phyloP scores from a whole-genome alignment of 2,329 filamentous ascomycete species.

The Diplodia sapinea region DNA sequence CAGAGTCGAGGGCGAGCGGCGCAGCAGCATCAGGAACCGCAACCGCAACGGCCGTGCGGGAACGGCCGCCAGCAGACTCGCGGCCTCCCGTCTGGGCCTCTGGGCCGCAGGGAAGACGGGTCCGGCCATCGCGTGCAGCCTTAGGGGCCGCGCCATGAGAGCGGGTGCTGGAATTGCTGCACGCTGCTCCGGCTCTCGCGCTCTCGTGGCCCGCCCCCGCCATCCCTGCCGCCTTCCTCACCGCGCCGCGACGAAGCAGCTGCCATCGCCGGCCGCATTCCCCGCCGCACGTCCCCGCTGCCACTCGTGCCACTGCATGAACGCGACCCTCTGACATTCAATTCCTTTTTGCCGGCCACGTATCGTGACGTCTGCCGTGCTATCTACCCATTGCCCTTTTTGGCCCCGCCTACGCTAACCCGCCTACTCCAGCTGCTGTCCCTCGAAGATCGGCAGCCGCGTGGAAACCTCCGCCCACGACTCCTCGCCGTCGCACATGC shows the following conservation, averaged over 20 bases:
- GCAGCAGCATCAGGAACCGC: conserved; percentile 5
- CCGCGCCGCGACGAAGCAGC: neutral
- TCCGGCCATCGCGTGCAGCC: neutral
- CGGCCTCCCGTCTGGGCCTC: too few species aligned
- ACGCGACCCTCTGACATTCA: conserved; percentile 17
- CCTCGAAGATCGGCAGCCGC: conserved; percentile 83
- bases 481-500: conserved; percentile 66
- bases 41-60: neutral
- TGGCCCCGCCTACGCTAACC: neutral
- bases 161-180: conserved; percentile 3
- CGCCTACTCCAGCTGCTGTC: conserved; percentile 65
- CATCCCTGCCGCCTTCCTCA: too few species aligned
- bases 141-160: neutral
- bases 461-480: conserved; percentile 73
- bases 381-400: conserved; percentile 5
- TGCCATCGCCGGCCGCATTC: neutral
- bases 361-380: conserved; percentile 24
- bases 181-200: neutral
- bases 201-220: neutral
- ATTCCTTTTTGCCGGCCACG: conserved; percentile 5
- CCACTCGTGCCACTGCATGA: conserved; percentile 28
- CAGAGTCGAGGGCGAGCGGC: neutral
- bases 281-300: neutral
- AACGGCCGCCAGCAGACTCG: neutral
- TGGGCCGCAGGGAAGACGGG: neutral